Evolutionary conservation across 2,329 filamentous ascomycete genomes (phyloP).

Genomic region (Hymenoscyphus occultus): DNA sequence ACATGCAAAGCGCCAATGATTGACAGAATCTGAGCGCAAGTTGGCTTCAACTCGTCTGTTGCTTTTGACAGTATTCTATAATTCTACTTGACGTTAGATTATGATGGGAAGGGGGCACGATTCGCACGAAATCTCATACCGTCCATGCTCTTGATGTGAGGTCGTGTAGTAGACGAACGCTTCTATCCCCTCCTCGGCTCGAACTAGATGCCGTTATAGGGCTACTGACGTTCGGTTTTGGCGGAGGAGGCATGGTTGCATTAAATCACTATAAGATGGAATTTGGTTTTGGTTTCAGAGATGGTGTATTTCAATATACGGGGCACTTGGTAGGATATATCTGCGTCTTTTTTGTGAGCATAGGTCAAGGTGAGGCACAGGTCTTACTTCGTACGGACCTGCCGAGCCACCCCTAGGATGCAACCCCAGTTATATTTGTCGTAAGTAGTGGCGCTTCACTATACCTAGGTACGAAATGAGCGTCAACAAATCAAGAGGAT

Average conservation of each 20-base stretch:
- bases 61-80: conserved; percentile 16
- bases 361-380: too few relatives aligned
- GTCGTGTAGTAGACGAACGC: conserved; percentile 10
- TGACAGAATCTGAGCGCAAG: conserved; percentile 16
- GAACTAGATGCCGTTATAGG: conserved; percentile 1
- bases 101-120: not conserved
- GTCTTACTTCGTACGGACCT: too few relatives aligned
- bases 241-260: not conserved
- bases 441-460: too few relatives aligned
- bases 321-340: not conserved
- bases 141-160: conserved; percentile 13
- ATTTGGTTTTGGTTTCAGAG: not conserved
- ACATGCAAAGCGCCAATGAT: conserved; percentile 16
- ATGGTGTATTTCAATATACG: not conserved
- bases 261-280: not conserved
- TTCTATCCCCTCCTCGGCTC: conserved; percentile 8
- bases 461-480: too few relatives aligned
- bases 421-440: too few relatives aligned
- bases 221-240: not conserved
- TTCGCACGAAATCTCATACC: not conserved
- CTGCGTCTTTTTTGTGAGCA: not conserved
- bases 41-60: conserved; percentile 12
- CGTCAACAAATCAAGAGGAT: too few relatives aligned
- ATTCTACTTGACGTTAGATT: conserved; percentile 11
- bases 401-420: too few relatives aligned